Percentiles rank a stretch among this genome's conserved stretches.
Evolutionary conservation across 2,329 filamentous ascomycete genomes (phyloP).

Genomic region (Calonectria fujianensis): DNA sequence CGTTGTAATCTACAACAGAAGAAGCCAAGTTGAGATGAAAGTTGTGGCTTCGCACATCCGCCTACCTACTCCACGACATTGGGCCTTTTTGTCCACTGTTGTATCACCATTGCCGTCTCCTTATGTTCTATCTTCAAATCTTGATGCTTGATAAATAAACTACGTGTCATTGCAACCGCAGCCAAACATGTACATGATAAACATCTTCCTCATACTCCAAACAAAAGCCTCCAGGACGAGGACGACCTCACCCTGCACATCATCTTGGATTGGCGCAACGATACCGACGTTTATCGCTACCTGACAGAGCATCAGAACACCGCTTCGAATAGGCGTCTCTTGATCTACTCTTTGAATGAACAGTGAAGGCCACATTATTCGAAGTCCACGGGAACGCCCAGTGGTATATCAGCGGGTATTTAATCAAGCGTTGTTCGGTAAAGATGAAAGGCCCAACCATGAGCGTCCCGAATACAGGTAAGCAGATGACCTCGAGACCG

Average conservation of each 20-base stretch:
- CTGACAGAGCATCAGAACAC: constrained; percentile 27
- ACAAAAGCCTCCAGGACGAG: constrained; percentile 30
- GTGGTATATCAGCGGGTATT: constrained; percentile 37
- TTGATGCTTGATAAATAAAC: constrained; percentile 25
- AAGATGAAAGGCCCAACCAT: constrained; percentile 29
- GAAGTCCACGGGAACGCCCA: constrained; percentile 28
- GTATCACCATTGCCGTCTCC: constrained; percentile 16
- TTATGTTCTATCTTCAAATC: constrained; percentile 30
- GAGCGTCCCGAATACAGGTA: constrained; percentile 29
- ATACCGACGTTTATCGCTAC: constrained; percentile 29
- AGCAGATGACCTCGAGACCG: constrained; percentile 30
- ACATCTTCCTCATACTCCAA: constrained; percentile 32
- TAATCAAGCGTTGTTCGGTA: constrained; percentile 22
- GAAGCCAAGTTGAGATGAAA: too few relatives aligned
- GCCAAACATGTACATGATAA: constrained; percentile 37
- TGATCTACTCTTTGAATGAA: constrained; percentile 38
- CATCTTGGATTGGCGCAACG: constrained; percentile 17
- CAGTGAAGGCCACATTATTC: constrained; percentile 29
- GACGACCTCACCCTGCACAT: constrained; percentile 7
- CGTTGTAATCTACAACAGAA: too few relatives aligned
- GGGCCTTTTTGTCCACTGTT: background rate
- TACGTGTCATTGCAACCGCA: constrained; percentile 6
- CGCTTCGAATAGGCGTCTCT: constrained; percentile 19
- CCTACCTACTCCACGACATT: background rate
- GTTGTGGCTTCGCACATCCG: too few relatives aligned